Base-by-base conservation (phyloP, 768 basidiomycete genomes). In the Holtermannia corniformis region DNA sequence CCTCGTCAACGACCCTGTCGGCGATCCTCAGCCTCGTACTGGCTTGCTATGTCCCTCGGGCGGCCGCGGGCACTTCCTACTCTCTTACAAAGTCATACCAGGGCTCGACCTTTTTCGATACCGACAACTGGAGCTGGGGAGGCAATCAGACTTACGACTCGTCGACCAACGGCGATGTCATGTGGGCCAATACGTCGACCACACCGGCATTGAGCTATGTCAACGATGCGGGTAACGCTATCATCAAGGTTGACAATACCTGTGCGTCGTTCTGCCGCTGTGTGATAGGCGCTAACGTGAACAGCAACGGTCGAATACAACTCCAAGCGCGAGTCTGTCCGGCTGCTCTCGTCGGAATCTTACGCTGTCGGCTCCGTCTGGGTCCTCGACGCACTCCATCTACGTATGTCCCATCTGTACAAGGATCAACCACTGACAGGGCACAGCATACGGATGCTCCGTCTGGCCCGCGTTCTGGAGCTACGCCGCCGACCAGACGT, bases 231-330 rank as follows among this genome's bases (percentile, higher is more conserved):
- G 82, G 81, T 13, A 83, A 83, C 55, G 85, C 85, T 1, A 80
- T 87, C 62, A 83, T 87, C 64, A 80, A 78, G 62, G 84, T 87
- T 12, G 86, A 87, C 73, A 86, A 86, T 65, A 79, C 77, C 1
- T 57, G 51, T 56, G 27, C 25, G 50, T 42, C 41, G 5, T 26
- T 13, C 32, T 20, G 7, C n/a, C 21, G 12, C 11, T 41, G 24
- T 37, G 16, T 13, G n/a, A 3, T 23, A 7, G 3, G 3, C 2
- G 21, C 1, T 32, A 19, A 32, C 49, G 27, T 46, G 47, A 24
- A 1, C 47, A 44, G 28, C 62, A 3, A 63, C 62, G 4, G 62
- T 63, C 21, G 51, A 75, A 14, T 70, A 67, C 22, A 77, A 78
- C 56, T 57, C 81, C 40, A 84, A 85, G 64, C 77, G 85, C 56